Percentiles rank a stretch among this genome's conserved stretches.
Evolutionary conservation across 805 yeast species (phyloP).

Genomic region (Ogataea glucozyma): DNA sequence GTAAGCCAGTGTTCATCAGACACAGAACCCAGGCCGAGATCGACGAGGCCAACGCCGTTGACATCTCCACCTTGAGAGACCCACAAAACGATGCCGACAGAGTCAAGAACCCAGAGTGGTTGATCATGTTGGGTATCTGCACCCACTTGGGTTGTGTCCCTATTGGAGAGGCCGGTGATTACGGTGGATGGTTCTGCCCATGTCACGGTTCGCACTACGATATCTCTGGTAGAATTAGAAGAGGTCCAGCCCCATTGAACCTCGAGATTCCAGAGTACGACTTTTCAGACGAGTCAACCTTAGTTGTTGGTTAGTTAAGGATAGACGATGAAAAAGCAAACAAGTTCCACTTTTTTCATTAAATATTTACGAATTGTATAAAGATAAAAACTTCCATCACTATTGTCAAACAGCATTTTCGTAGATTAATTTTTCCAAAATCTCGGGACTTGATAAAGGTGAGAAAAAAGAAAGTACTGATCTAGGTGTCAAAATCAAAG

Average conservation of each 20-base stretch:
- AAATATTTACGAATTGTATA: slow-evolving; percentile 16
- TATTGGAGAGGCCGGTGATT: slow-evolving; percentile 99
- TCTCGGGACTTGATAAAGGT: neutral
- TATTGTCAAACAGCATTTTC: neutral
- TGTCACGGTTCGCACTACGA: slow-evolving; percentile 99
- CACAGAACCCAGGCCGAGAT: slow-evolving; percentile 95
- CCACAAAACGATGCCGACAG: slow-evolving; percentile 93
- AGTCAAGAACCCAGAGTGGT: slow-evolving; percentile 97
- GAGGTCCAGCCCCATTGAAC: slow-evolving; percentile 99
- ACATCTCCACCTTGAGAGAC: slow-evolving; percentile 79
- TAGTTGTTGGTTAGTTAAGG: slow-evolving; percentile 93
- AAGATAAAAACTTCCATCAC: slow-evolving; percentile 11
- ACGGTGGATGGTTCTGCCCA: slow-evolving; percentile 99
- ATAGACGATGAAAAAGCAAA: slow-evolving; percentile 12
- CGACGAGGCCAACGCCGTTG: slow-evolving; percentile 87
- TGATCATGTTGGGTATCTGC: slow-evolving; percentile 98
- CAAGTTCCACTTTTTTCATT: slow-evolving; percentile 11
- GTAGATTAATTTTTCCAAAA: neutral
- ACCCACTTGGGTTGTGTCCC: slow-evolving; percentile 99
- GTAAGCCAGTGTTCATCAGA: slow-evolving; percentile 99
- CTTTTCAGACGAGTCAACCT: slow-evolving; percentile 70
- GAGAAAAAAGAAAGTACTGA: neutral
- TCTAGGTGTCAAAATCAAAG: neutral
- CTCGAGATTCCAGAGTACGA: slow-evolving; percentile 94
- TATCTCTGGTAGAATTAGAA: slow-evolving; percentile 99